These are phyloP conservation scores for Psilocybe cyanescens DNA, from an alignment of 768 basidiomycete genomes.

Conservation along the genomic window DNA sequence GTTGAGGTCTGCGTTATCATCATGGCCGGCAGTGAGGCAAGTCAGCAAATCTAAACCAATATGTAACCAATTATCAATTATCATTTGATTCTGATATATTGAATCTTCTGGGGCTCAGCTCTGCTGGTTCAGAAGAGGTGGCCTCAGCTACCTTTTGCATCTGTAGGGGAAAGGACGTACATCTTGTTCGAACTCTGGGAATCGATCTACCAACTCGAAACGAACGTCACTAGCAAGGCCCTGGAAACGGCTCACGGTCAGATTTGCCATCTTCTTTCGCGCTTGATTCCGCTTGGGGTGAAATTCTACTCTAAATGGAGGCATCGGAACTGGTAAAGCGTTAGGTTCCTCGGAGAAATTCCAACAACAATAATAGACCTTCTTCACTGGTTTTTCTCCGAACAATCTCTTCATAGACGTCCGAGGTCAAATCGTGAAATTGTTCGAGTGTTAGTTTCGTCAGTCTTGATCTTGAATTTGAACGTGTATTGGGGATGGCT, in stretches of 20 bases:
- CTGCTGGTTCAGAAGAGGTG: too few species aligned
- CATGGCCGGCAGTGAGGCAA: not conserved
- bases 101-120: too few species aligned
- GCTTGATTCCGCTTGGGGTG: constrained; percentile 2
- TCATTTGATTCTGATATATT: too few species aligned
- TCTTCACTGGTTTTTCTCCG: not conserved
- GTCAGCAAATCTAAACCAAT: too few species aligned
- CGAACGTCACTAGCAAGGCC: not conserved
- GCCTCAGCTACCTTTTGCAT: too few species aligned
- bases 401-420: constrained; percentile 10
- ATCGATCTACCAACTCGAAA: constrained; percentile 7
- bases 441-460: not conserved
- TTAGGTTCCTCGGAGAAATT: not conserved
- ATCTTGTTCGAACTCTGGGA: not conserved
- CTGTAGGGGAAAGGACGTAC: too few species aligned
- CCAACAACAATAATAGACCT: not conserved
- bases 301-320: constrained; percentile 1
- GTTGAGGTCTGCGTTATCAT: not conserved
- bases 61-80: too few species aligned
- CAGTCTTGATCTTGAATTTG: not conserved
- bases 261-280: constrained; percentile 1
- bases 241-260: not conserved
- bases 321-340: not conserved
- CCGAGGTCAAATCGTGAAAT: constrained; percentile 4
- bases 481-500: not conserved